Evolutionary conservation across 2,329 filamentous ascomycete genomes (phyloP), one percentile per base, ranked within the genome.

Genomic region (Seiridium unicorne): DNA sequence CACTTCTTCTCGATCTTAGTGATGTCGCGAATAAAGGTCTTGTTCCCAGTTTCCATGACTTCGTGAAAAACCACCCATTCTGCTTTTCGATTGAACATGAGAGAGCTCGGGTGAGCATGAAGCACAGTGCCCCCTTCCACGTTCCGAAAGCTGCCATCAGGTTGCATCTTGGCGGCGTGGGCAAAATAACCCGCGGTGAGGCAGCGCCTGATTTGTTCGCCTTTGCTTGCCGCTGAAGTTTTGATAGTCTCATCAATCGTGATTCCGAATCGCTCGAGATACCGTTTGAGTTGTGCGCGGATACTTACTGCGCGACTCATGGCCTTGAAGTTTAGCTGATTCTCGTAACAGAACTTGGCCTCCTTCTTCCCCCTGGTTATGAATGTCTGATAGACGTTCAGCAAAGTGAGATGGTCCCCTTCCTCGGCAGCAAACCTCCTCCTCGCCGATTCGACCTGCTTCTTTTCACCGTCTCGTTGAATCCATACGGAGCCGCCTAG

Each of bases 51-150:
- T 77, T 98, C 92, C 81, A 97, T 86, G 44, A 97, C 87, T 76
- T 97, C 94, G 68, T 96, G 90, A 71, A 97, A 99, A 40, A 99
- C 84, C 8, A 98, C 93, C 93, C 94, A 98, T 64, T 97, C 93
- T 9, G 92, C 92, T 78, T 96, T 97, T 60, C 93, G 88, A 74
- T 97, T 96, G 80, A 98, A 98, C 87, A 98, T 92, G 66, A 98
- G 77, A 44, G 91, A 96, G 70, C 87, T 96, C 0, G 95, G 95
- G 75, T 99, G 95, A 31, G 93, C 92, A 78, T 96, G 85, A 57
- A 98, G 79, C 4, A 87, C 84, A 55, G 89, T 89, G 44, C 87
- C 87, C 36, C 92, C 92, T 62, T 89, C 88, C n/a, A 97, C 88
- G 55, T 92, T 94, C 66, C 85, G 87, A 73, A 97, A 97, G 4